phyloP scores from a whole-genome alignment of 202 grass and related monocot species.

The Musa balbisiana region DNA sequence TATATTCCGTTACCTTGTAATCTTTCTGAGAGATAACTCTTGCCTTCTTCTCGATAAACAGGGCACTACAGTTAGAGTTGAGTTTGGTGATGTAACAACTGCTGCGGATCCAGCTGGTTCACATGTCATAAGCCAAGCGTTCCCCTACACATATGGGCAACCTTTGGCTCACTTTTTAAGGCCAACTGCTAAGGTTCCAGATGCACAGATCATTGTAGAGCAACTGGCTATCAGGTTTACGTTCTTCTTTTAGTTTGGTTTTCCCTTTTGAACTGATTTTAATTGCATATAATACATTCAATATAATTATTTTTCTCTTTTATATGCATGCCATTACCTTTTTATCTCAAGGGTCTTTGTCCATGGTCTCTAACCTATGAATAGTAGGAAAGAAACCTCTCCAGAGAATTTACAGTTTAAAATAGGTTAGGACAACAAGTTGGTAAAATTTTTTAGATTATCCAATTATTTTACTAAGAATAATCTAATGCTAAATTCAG shows the following conservation, averaged over 20 bases:
- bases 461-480: too few species aligned
- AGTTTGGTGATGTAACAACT: slow-evolving; percentile 71
- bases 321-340: not conserved
- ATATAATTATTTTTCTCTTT: not conserved
- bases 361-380: not conserved
- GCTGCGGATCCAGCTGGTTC: slow-evolving; percentile 68
- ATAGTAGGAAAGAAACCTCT: not conserved
- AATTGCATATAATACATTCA: not conserved
- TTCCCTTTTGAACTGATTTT: not conserved
- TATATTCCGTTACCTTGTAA: not conserved
- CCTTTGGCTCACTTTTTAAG: slow-evolving; percentile 80
- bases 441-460: too few species aligned
- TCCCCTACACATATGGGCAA: slow-evolving; percentile 77
- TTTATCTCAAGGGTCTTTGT: not conserved
- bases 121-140: slow-evolving; percentile 80
- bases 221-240: slow-evolving; percentile 56
- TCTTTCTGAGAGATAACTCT: slow-evolving; percentile 4
- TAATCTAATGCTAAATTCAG: too few species aligned
- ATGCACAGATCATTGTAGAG: slow-evolving; percentile 74
- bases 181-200: slow-evolving; percentile 62
- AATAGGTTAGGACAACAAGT: too few species aligned
- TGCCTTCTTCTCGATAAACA: slow-evolving; percentile 27
- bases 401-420: too few species aligned
- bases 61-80: slow-evolving; percentile 92
- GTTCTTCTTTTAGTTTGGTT: not conserved